Evolutionary conservation across 352 stramenopile genomes (phyloP), one percentile per base, ranked within the genome.

Genomic region (Globisporangium nunn): DNA sequence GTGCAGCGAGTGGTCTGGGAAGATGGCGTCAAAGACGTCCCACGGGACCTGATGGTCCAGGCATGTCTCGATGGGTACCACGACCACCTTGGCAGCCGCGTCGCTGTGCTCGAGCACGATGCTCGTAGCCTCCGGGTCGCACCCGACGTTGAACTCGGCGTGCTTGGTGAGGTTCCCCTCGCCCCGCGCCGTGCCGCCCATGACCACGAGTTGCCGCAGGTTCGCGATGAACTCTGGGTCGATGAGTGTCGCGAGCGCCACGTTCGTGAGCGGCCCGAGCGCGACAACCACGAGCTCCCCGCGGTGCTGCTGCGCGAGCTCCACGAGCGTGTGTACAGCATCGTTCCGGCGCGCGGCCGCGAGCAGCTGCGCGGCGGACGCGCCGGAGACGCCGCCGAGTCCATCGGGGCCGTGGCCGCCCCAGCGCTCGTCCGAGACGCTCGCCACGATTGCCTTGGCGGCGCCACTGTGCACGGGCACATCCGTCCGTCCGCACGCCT

Each of bases 71-170:
- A 88, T 82, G 12, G 81, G 79, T 59, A 93, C 58, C 35, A 91
- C 72, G 23, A 75, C 56, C 28, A 91, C 66, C 61, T 91, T 81
- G 23, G 74, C 68, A 35, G 78, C 71, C 29, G 54, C 52, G 14
- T 45, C 63, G 65, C 77, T 81, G 64, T 91, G 74, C 63, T 85
- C 59, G 46, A 85, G 80, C 29, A 91, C 73, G 28, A 90, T 91
- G 52, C 77, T 64, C 15, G 81, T 85, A 1, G 84, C 84, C 61
- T 93, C 84, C 6, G 84, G 84, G 62, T 93, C 84, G 58, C 81
- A 91, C 43, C 71, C 77, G 17, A 89, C 78, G 62, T 93, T 93
- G 58, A 90, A 93, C 60, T 93, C 84, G 0, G 76, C 55, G 63
- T 91, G 73, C 28, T 68, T 49, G 35, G 80, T 91, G 44, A 78